Evolutionary conservation across 371 early-diverging fungal genomes (phyloP).

Genomic region (Mortierella sp.): DNA sequence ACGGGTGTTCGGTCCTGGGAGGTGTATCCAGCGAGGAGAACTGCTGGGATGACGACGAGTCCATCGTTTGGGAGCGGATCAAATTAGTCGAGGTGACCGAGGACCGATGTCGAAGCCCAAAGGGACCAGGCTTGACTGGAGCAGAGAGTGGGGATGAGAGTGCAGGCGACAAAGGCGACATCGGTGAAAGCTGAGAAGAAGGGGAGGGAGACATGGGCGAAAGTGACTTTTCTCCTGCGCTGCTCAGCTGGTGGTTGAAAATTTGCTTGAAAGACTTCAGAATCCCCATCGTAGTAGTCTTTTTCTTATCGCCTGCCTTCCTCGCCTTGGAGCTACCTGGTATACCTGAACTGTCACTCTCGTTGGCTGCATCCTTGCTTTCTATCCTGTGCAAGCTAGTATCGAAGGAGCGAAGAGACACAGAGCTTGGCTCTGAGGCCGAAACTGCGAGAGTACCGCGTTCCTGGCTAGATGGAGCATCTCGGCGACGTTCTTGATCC

Average conservation of each 20-base stretch:
- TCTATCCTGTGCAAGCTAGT: constrained; percentile 34
- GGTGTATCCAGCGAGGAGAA: constrained; percentile 5
- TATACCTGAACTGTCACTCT: constrained; percentile 52
- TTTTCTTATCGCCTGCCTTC: constrained; percentile 37
- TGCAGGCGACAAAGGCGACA: constrained; percentile 33
- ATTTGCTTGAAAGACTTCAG: constrained; percentile 54
- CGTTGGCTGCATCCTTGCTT: constrained; percentile 48
- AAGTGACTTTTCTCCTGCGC: constrained; percentile 16
- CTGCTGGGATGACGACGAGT: constrained; percentile 19
- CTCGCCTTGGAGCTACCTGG: constrained; percentile 21
- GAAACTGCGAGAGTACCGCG: constrained; percentile 14
- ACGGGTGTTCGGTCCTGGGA: background rate
- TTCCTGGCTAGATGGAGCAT: background rate
- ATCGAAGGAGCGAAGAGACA: constrained; percentile 41
- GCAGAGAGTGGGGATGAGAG: constrained; percentile 11
- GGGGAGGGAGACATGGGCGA: constrained; percentile 36
- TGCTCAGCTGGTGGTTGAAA: constrained; percentile 41
- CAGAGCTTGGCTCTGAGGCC: constrained; percentile 25
- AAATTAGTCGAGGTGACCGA: constrained; percentile 26
- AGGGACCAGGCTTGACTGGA: constrained; percentile 26
- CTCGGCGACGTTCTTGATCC: background rate
- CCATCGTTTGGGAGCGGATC: constrained; percentile 43
- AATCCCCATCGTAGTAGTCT: constrained; percentile 21
- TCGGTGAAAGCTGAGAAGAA: constrained; percentile 34
- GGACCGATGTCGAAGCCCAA: constrained; percentile 40